A percentile compares a stretch with the other conserved stretches of the same genome.
Conservation (phyloP, 176 grass and related monocot genomes). For the Secale cereale region DNA sequence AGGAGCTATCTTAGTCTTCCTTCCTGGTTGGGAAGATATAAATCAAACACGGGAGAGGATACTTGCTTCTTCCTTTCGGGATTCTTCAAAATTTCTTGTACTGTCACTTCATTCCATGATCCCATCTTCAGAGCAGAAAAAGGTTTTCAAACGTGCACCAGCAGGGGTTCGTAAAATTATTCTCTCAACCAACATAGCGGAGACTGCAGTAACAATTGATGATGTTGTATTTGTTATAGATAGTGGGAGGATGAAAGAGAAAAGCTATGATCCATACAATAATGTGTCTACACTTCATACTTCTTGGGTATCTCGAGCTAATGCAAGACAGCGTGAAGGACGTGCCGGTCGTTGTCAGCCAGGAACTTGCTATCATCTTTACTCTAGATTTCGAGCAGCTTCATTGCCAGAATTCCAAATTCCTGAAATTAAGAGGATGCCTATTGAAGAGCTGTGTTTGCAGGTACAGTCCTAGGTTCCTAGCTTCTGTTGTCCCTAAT, state of each 20-base stretch:
- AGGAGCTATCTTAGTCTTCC: constrained; percentile 90
- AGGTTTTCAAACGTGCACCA: constrained; percentile 74
- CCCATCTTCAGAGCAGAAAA: constrained; percentile 82
- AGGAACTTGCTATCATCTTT: constrained; percentile 93
- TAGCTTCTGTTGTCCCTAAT: constrained; percentile 15
- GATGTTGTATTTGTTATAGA: constrained; percentile 95
- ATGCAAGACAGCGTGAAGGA: constrained; percentile 83
- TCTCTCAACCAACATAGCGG: constrained; percentile 95
- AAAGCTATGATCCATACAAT: constrained; percentile 98
- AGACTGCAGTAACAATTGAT: constrained; percentile 97
- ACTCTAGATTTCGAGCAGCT: constrained; percentile 73
- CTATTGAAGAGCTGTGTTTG: constrained; percentile 94
- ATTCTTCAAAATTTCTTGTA: constrained; percentile 69
- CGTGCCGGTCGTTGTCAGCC: constrained; percentile 90
- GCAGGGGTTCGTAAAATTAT: constrained; percentile 88
- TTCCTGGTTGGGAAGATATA: constrained; percentile 99
- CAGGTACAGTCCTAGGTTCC: constrained; percentile 48
- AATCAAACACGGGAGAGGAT: constrained; percentile 77
- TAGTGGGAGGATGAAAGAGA: constrained; percentile 97
- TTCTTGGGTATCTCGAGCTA: constrained; percentile 96
- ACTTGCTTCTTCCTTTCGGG: constrained; percentile 62
- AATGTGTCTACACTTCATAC: constrained; percentile 93
- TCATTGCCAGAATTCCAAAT: constrained; percentile 78
- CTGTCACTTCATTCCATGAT: constrained; percentile 95
- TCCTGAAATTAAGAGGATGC: constrained; percentile 97